Evolutionary conservation across 2,329 filamentous ascomycete species (phyloP).

Genomic region (Hypoxylon sp.): DNA sequence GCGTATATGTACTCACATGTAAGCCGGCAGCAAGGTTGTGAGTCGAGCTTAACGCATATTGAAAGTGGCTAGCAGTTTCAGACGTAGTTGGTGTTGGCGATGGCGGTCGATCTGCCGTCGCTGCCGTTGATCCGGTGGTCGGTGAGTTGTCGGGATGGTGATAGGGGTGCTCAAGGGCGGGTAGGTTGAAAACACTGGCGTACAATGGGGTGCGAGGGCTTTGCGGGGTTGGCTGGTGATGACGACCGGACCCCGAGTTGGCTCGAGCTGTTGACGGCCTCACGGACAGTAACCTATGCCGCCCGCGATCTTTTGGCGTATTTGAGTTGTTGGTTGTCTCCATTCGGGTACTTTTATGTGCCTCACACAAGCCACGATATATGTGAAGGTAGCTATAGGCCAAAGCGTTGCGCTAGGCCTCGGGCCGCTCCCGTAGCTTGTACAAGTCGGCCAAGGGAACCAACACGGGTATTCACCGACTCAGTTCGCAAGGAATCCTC

Average conservation of each 20-base stretch:
- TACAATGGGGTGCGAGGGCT: conserved; percentile 38
- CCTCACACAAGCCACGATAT: conserved; percentile 5
- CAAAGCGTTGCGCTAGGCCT: conserved; percentile 35
- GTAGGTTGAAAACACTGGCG: conserved; percentile 30
- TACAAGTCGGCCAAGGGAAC: conserved; percentile 3
- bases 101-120: conserved; percentile 14
- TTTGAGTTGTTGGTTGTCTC: conserved; percentile 33
- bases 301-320: conserved; percentile 36
- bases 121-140: conserved; percentile 12
- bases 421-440: conserved; percentile 41
- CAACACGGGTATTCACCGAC: conserved; percentile 11
- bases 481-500: background rate
- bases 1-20: conserved; percentile 11
- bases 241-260: conserved; percentile 27
- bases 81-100: conserved; percentile 20
- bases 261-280: conserved; percentile 36
- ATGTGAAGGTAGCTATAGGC: conserved; percentile 1
- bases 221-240: conserved; percentile 33
- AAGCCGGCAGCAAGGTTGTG: conserved; percentile 15
- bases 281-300: conserved; percentile 38
- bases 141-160: conserved; percentile 21
- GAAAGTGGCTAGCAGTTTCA: conserved; percentile 23
- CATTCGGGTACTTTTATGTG: conserved; percentile 26
- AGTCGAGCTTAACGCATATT: conserved; percentile 36
- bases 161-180: conserved; percentile 22